phyloP scores from a whole-genome alignment of 164 flowering plant genomes.

The Paratinospora sagittata region DNA sequence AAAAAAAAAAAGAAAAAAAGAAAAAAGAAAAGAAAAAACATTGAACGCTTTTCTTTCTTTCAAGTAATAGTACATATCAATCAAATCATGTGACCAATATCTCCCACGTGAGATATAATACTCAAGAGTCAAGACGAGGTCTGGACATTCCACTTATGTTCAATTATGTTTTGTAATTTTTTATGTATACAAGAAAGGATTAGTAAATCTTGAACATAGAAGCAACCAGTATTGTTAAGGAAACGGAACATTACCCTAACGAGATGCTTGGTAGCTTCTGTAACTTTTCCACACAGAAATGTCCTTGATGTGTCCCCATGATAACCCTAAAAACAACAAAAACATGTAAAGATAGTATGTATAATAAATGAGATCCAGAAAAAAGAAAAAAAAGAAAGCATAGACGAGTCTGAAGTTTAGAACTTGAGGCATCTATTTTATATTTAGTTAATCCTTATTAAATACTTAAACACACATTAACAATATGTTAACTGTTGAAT shows the following conservation, averaged over 20 bases:
- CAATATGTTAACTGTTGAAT: too few relatives aligned
- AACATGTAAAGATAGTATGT: not conserved
- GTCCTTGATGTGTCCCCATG: slow-evolving; percentile 98
- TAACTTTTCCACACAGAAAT: slow-evolving; percentile 77
- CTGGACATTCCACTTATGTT: not conserved
- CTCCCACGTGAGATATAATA: too few relatives aligned
- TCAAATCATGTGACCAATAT: too few relatives aligned
- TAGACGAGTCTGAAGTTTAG: too few relatives aligned
- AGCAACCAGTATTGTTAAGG: not conserved
- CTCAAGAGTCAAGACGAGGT: too few relatives aligned
- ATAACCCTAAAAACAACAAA: slow-evolving; percentile 69
- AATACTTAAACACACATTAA: too few relatives aligned
- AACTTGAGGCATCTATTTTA: too few relatives aligned
- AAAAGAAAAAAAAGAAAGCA: not conserved
- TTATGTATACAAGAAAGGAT: too few relatives aligned
- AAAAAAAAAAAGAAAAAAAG: too few relatives aligned
- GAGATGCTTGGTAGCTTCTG: slow-evolving; percentile 44
- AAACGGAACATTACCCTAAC: slow-evolving; percentile 50
- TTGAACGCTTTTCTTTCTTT: too few relatives aligned
- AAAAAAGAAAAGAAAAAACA: not conserved
- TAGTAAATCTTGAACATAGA: not conserved
- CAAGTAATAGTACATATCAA: too few relatives aligned
- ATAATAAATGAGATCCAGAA: not conserved
- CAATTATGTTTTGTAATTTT: not conserved
- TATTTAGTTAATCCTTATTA: too few relatives aligned